Evolutionary conservation across 306 rosid genomes (phyloP).

Genomic region (Rosa lucieae): DNA sequence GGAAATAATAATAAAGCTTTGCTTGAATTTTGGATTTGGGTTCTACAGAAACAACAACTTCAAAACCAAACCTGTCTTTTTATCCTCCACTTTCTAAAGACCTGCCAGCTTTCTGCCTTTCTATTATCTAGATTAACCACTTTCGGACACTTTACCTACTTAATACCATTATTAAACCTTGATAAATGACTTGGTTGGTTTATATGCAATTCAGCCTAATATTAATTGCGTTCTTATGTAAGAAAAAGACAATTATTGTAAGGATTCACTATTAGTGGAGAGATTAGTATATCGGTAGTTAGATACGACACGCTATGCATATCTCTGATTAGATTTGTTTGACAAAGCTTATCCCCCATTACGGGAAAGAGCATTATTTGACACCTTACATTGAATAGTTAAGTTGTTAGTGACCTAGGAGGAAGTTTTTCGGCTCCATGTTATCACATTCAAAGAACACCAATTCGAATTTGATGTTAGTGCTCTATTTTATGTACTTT

Average conservation of each 20-base stretch:
- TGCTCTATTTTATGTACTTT: background rate
- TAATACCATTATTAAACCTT: background rate
- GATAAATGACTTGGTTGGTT: background rate
- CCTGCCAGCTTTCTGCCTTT: background rate
- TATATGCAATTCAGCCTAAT: constrained; percentile 17
- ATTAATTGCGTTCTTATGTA: constrained; percentile 10
- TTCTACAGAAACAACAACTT: background rate
- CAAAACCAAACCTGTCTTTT: background rate
- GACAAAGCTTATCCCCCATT: constrained; percentile 5
- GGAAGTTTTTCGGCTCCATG: background rate
- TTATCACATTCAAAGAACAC: background rate
- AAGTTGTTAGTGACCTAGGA: background rate
- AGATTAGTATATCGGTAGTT: background rate
- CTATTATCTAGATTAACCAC: background rate
- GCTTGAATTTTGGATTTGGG: background rate
- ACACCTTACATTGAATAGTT: background rate
- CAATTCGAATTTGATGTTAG: background rate
- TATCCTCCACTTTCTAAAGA: background rate
- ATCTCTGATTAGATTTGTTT: constrained; percentile 14
- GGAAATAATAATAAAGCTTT: background rate
- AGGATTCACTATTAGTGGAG: background rate
- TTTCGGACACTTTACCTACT: background rate
- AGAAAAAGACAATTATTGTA: constrained; percentile 10
- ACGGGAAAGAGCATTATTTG: background rate
- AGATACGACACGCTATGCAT: constrained; percentile 13